Evolutionary conservation across 108 stramenopile species (phyloP), one percentile per base, ranked within the genome.

Genomic region (Ochromonas danica): DNA sequence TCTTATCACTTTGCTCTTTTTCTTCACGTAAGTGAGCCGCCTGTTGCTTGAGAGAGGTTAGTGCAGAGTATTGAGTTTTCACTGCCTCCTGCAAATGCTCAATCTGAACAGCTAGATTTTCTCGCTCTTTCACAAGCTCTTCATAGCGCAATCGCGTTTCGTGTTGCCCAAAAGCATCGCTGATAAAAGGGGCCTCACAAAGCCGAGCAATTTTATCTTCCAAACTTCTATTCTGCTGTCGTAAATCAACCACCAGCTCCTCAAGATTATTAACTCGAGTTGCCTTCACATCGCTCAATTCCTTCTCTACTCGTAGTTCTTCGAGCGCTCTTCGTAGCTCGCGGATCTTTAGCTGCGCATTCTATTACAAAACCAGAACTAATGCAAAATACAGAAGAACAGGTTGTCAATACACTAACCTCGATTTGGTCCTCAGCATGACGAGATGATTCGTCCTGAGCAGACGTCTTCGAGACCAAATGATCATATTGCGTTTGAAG

Each of bases 51-150:
- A 89, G 85, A 35, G 84, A 57, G 25, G 79, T 41, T 17, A 89
- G 71, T 10, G 85, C 84, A 1, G 84, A 86, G 45, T 85, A 84
- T 61, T 87, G 78, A n/a, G 81, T 87, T 77, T 85, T 79, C 33
- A 87, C 89, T 0, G 86, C 81, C 61, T 88, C 88, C 74, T 87
- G 84, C 40, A 89, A 84, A 70, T 88, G 85, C 28, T 82, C 85
- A 42, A 89, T 84, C 70, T 88, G 78, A 0, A 62, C 42, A n/a
- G 36, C 3, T 1, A 72, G 41, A 72, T 38, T n/a, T 25, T 3
- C 42, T 42, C 42, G 30, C 45, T 78, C 78, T 62, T 45, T 31
- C 14, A 57, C 2, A 22, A 80, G 33, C 42, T 71, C 42, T 83
- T 82, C 77, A 80, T 61, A 1, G 72, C 42, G n/a, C 2, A n/a